phyloP scores from a whole-genome alignment of 352 stramenopile species.

The Pythium chondricola region DNA sequence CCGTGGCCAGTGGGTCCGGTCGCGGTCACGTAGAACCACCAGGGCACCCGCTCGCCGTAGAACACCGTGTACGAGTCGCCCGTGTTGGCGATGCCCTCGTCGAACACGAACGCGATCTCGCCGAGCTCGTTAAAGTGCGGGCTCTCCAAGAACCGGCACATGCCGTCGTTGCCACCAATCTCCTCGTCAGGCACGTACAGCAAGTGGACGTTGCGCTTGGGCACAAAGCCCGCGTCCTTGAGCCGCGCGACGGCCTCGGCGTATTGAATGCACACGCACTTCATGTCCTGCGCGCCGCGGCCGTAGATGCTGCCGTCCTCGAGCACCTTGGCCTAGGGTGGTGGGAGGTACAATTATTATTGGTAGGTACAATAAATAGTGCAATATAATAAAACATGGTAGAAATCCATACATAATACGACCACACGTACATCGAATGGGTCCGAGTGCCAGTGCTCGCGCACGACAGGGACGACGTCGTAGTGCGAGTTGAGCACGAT shows the following conservation, averaged over 20 bases:
- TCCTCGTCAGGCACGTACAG: constrained; percentile 93
- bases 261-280: constrained; percentile 95
- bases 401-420: not conserved
- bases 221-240: constrained; percentile 55
- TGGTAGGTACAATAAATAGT: too few species aligned
- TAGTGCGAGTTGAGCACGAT: constrained; percentile 96
- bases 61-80: constrained; percentile 92
- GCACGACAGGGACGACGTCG: constrained; percentile 92
- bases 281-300: constrained; percentile 94
- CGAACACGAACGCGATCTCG: constrained; percentile 88
- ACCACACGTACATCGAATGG: constrained; percentile 75
- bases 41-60: constrained; percentile 93
- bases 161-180: constrained; percentile 89
- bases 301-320: constrained; percentile 92
- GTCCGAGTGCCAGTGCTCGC: constrained; percentile 85
- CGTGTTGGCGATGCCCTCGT: constrained; percentile 92
- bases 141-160: constrained; percentile 88
- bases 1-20: constrained; percentile 77
- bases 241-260: constrained; percentile 85
- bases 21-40: constrained; percentile 89
- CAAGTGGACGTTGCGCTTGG: constrained; percentile 86
- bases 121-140: constrained; percentile 75
- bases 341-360: too few species aligned
- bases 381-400: not conserved
- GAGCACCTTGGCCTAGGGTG: constrained; percentile 65